These are phyloP conservation scores for Aspergillus pseudoglaucus DNA, from an alignment of 2,329 filamentous ascomycete species.

Conservation along the genomic window DNA sequence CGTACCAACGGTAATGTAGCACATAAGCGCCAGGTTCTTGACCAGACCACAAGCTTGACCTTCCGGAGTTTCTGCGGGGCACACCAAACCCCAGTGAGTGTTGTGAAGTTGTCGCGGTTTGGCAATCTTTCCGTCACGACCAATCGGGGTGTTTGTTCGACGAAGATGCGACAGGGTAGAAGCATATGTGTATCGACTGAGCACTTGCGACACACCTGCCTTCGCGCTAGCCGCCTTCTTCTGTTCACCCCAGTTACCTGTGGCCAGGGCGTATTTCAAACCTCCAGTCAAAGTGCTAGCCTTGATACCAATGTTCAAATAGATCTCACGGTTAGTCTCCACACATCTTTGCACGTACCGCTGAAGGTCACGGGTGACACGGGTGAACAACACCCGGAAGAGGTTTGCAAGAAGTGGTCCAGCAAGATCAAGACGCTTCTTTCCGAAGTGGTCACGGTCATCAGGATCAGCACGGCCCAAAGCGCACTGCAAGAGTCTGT, in stretches of 20 bases:
- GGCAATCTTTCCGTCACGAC: constrained; percentile 94
- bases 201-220: constrained; percentile 93
- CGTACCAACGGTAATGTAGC: constrained; percentile 92
- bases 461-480: constrained; percentile 89
- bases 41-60: constrained; percentile 97
- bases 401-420: constrained; percentile 92
- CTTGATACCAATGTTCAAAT: constrained; percentile 84
- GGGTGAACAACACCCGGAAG: constrained; percentile 85
- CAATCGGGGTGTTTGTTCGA: constrained; percentile 94
- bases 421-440: constrained; percentile 93
- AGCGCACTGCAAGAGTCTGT: constrained; percentile 87
- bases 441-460: constrained; percentile 97
- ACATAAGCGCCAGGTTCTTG: constrained; percentile 97
- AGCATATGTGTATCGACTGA: constrained; percentile 95
- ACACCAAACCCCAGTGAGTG: constrained; percentile 96
- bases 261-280: constrained; percentile 92
- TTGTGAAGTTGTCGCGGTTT: constrained; percentile 98
- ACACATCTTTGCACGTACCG: constrained; percentile 89
- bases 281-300: constrained; percentile 86
- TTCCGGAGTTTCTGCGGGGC: constrained; percentile 94
- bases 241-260: constrained; percentile 98
- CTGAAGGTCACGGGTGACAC: constrained; percentile 84
- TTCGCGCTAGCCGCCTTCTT: constrained; percentile 96
- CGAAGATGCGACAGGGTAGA: constrained; percentile 95
- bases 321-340: constrained; percentile 82